Conservation (phyloP, 805 yeast species). For the Saturnispora zaruensis region DNA sequence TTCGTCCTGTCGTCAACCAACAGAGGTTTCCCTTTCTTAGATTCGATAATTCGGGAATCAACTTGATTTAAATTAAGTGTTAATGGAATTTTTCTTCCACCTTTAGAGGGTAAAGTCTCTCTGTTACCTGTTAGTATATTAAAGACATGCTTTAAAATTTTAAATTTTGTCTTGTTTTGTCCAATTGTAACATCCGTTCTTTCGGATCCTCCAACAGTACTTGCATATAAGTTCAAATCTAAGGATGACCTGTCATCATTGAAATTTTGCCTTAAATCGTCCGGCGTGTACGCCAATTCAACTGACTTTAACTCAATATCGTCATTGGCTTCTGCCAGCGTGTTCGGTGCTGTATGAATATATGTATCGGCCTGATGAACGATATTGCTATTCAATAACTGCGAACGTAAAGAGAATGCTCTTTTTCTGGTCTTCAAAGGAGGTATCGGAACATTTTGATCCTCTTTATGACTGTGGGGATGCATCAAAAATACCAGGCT, state of each 20-base stretch:
- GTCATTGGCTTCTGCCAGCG: slow-evolving; percentile 11
- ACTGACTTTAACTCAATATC: slow-evolving; percentile 29
- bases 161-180: neutral
- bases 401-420: slow-evolving; percentile 61
- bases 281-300: slow-evolving; percentile 24
- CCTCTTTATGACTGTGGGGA: neutral
- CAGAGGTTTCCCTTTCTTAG: slow-evolving; percentile 23
- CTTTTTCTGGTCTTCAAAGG: slow-evolving; percentile 39
- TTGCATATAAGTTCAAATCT: neutral
- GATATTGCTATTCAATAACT: slow-evolving; percentile 43
- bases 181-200: slow-evolving; percentile 16
- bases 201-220: neutral
- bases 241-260: slow-evolving; percentile 8
- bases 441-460: slow-evolving; percentile 10
- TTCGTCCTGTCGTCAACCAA: slow-evolving; percentile 58
- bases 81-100: slow-evolving; percentile 74
- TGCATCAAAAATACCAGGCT: neutral
- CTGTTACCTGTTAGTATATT: slow-evolving; percentile 35
- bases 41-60: slow-evolving; percentile 23
- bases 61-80: slow-evolving; percentile 34
- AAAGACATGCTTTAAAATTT: neutral
- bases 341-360: slow-evolving; percentile 9
- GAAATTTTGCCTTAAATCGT: slow-evolving; percentile 19
- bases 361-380: slow-evolving; percentile 19
- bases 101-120: slow-evolving; percentile 43